Percentiles rank a stretch among this genome's conserved stretches.
Evolutionary conservation across 1,139 yeast species (phyloP).

Genomic region (Sugiyamaella sp.): DNA sequence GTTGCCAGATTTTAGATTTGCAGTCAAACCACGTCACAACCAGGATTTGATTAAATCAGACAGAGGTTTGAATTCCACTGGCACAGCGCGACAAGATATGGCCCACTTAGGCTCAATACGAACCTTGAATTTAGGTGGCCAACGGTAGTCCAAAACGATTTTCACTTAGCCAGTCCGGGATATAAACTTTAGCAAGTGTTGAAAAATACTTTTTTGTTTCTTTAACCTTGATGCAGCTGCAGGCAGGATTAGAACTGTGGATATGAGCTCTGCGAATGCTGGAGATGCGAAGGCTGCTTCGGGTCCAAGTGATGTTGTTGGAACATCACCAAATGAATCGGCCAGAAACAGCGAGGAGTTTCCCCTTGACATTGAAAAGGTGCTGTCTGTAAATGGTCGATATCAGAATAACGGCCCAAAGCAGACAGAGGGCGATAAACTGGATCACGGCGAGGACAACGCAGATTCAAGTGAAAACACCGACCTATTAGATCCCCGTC

Average conservation of each 20-base stretch:
- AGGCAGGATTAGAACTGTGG: too few relatives aligned
- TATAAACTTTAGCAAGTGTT: too few relatives aligned
- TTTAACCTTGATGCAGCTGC: too few relatives aligned
- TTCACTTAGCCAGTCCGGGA: too few relatives aligned
- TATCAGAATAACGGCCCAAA: not conserved
- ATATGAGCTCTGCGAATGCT: not conserved
- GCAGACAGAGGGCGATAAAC: not conserved
- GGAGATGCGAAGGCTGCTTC: not conserved
- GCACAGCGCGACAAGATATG: too few relatives aligned
- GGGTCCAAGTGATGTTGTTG: not conserved
- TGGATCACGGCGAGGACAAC: not conserved
- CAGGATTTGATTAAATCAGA: too few relatives aligned
- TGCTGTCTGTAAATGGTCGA: not conserved
- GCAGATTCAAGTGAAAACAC: not conserved
- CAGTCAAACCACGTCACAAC: too few relatives aligned
- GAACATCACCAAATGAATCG: slow-evolving; percentile 3
- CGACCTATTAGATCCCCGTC: slow-evolving; percentile 11
- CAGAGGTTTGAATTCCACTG: too few relatives aligned
- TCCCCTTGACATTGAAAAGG: slow-evolving; percentile 11
- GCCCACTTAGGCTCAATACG: too few relatives aligned
- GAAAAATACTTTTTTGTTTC: not conserved
- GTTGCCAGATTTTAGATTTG: not conserved
- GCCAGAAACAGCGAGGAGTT: slow-evolving; percentile 11
- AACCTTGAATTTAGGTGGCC: too few relatives aligned
- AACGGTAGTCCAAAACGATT: too few relatives aligned